Conservation (phyloP, 2,329 filamentous ascomycete genomes). For the Westerdykella ornata region DNA sequence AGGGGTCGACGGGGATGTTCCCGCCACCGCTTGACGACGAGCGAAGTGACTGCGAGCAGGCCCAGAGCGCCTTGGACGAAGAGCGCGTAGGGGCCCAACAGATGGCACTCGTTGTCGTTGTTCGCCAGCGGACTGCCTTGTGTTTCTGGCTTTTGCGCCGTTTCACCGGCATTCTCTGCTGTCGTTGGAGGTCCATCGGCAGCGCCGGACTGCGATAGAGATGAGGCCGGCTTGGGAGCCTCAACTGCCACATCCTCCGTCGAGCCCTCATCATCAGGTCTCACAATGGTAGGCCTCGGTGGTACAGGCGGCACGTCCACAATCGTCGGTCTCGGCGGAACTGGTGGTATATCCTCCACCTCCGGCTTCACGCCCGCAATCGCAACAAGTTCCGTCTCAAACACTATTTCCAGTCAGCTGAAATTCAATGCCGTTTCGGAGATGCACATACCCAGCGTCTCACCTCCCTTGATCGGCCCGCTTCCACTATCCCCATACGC, state of each 20-base stretch:
- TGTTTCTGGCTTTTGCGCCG: constrained; percentile 13
- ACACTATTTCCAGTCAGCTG: constrained; percentile 51
- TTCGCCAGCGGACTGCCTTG: constrained; percentile 32
- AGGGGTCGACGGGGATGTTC: constrained; percentile 86
- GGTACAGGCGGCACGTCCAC: constrained; percentile 3
- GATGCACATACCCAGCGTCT: constrained; percentile 61
- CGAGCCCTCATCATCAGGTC: constrained; percentile 4
- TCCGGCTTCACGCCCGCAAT: constrained; percentile 53
- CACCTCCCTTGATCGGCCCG: constrained; percentile 71
- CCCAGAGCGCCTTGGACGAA: constrained; percentile 85
- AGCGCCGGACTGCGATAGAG: not conserved
- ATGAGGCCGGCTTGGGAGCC: not conserved
- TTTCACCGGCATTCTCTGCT: constrained; percentile 4
- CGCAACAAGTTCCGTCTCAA: constrained; percentile 82
- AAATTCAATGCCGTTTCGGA: constrained; percentile 1
- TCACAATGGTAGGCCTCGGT: too few species aligned
- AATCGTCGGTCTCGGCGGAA: constrained; percentile 10
- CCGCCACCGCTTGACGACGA: constrained; percentile 89
- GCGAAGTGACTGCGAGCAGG: constrained; percentile 69
- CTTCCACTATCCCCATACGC: constrained; percentile 72
- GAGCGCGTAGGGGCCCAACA: constrained; percentile 86
- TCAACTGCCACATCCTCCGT: constrained; percentile 2
- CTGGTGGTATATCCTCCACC: constrained; percentile 10
- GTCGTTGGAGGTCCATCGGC: constrained; percentile 1
- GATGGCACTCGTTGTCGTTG: constrained; percentile 65